Base-by-base conservation (phyloP, 306 rosid species). In the Castanea sativa region DNA sequence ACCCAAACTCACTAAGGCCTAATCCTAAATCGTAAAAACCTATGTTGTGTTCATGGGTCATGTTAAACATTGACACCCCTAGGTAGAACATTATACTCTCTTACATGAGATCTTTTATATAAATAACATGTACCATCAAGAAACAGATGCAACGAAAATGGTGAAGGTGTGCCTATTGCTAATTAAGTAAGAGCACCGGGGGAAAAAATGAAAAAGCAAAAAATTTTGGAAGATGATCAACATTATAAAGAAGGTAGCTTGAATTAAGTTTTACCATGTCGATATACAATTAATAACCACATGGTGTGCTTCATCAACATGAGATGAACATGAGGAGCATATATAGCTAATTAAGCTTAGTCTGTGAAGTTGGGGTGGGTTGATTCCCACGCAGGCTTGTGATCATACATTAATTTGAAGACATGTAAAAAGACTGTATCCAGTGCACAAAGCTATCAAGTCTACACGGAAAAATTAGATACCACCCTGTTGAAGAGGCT, bases 401-500 rank as follows among this genome's bases (percentile, higher is more conserved):
- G 45, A 41, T 8, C 45, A 8, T 2, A 41, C 45, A 41, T 41
- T 41, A 41, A 32, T 19, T 33, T 33, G 25, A 67, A 33, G 23
- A 23, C 51, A 67, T 32, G 18, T 20, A 38, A 38, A 8, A 41
- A 41, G 45, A 41, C 12, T 8, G 41, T 35, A 41, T 41, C 45
- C 11, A 3, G 45, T 41, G 45, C 45, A 8, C 45, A 41, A 41
- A 41, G 3, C 45, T 41, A 11, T 8, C 45, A 2, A 41, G 45
- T 41, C 45, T 41, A 41, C 12, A 0, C 45, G 2, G 11, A 41
- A 41, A 41, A 41, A 41, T 67, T 21, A 67, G 51, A 33, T 33
- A 35, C 15, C 16, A 60, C 55, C 64, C 27, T 77, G 78, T 61
- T 74, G 84, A 74, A 86, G 87, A 16, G 90, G 86, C 75, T 81